Base-by-base conservation (phyloP, 2,329 filamentous ascomycete genomes). In the Chalaropsis thielavioides region DNA sequence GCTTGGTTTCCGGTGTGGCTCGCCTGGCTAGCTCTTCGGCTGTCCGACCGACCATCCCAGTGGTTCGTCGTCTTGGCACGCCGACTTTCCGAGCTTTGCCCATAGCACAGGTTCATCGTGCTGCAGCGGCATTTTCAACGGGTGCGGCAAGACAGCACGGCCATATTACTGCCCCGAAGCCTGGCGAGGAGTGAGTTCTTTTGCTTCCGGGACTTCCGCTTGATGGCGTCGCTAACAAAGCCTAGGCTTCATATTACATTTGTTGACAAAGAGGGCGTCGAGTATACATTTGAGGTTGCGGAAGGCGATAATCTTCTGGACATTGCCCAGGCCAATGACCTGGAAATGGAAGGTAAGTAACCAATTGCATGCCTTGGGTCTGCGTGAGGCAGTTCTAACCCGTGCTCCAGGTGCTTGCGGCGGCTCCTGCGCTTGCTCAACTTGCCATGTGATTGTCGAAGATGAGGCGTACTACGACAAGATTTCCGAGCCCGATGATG, bases 251-350 rank as follows among this genome's bases (percentile, higher is more conserved):
- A 89, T 72, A 82, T 99, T 31, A 95, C 92, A 0, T 96, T 97
- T 74, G 82, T 97, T 70, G 92, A 96, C 75, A 96, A 97, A 76
- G 91, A 96, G 22, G 86, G 86, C 62, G 79, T 83, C 38, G 81
- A 85, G 69, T 81, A 89, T 74, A 89, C 87, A 67, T 84, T 96
- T 71, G 85, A 87, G 67, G 92, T 96, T 8, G 80, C 84, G 15
- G 85, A 88, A 70, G 94, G 94, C 61, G 91, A 96, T 75, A 99
- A 99, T 75, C 79, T 99, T 64, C 81, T 99, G 64, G 92, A 97
- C 72, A 92, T 99, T 72, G 94, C 92, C 24, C 92, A 96, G 74
- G 90, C 88, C 58, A 84, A 97, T 75, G 92, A 97, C 72, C 79
- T 99, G 51, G 94, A 99, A 75, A 97, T 99, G 92, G 94, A 99